phyloP scores from a whole-genome alignment of 2,329 filamentous ascomycete species.

The Neofusicoccum parvum region DNA sequence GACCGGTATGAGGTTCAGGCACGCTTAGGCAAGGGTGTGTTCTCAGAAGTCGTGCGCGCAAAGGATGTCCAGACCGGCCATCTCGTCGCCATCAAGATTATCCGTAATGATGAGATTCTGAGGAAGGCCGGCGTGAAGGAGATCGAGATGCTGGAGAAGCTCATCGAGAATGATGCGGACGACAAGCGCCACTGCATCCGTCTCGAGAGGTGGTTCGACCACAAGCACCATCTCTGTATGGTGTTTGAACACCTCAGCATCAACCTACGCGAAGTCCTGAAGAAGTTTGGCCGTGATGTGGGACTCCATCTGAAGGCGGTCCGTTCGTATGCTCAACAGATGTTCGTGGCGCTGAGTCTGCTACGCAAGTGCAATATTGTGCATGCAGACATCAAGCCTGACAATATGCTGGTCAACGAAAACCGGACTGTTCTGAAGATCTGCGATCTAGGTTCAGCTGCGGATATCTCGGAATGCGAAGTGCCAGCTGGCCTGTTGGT shows the following conservation, averaged over 20 bases:
- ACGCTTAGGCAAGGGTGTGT: conserved; percentile 90
- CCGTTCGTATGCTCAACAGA: conserved; percentile 87
- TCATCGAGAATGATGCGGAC: conserved; percentile 82
- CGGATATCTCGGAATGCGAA: conserved; percentile 81
- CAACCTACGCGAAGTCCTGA: conserved; percentile 90
- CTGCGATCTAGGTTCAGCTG: conserved; percentile 95
- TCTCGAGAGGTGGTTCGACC: conserved; percentile 84
- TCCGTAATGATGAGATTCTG: conserved; percentile 77
- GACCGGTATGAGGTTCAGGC: conserved; percentile 87
- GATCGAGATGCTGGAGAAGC: conserved; percentile 86
- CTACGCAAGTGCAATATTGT: conserved; percentile 91
- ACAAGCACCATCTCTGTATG: conserved; percentile 94
- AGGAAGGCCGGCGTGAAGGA: conserved; percentile 91
- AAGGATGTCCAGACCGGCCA: conserved; percentile 67
- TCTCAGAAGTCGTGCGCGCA: conserved; percentile 92
- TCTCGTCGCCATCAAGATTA: conserved; percentile 95
- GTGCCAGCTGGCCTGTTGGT: conserved; percentile 87
- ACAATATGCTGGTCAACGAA: conserved; percentile 94
- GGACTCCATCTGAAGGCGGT: conserved; percentile 90
- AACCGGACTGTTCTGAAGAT: conserved; percentile 85
- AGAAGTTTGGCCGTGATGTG: conserved; percentile 92
- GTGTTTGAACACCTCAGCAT: conserved; percentile 92
- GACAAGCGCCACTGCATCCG: conserved; percentile 91
- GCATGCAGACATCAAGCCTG: conserved; percentile 94
- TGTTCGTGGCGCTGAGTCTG: conserved; percentile 85